Conservation (phyloP, 2,329 filamentous ascomycete genomes). For the Neofusicoccum cordaticola region DNA sequence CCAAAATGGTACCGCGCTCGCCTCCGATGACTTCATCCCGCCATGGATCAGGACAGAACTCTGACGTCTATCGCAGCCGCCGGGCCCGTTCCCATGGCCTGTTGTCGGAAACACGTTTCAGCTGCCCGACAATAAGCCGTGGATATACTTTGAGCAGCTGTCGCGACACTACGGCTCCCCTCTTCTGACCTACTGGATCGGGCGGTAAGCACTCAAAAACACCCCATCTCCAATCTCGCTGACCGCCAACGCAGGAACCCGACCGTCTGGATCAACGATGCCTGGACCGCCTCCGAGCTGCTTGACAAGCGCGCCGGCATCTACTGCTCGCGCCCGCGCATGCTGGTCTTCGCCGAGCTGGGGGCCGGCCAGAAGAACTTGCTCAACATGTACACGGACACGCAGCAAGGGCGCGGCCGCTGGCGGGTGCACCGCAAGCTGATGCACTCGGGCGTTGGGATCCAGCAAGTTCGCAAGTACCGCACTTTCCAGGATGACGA, state of each 20-base stretch:
- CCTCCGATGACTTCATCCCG: not conserved
- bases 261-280: constrained; percentile 45
- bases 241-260: constrained; percentile 38
- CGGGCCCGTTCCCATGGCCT: constrained; percentile 54
- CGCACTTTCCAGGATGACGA: constrained; percentile 60
- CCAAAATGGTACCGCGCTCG: constrained; percentile 42
- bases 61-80: constrained; percentile 40
- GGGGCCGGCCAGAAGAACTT: constrained; percentile 35
- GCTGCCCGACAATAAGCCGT: constrained; percentile 55
- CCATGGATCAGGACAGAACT: not conserved
- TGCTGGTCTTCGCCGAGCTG: constrained; percentile 46
- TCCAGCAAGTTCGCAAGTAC: constrained; percentile 55
- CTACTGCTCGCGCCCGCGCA: constrained; percentile 51
- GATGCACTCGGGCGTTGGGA: constrained; percentile 36
- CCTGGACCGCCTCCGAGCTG: constrained; percentile 51
- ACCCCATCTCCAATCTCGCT: constrained; percentile 27
- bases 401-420: constrained; percentile 28
- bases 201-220: constrained; percentile 21
- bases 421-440: constrained; percentile 33
- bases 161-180: constrained; percentile 50
- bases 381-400: constrained; percentile 35
- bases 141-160: constrained; percentile 57
- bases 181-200: constrained; percentile 57
- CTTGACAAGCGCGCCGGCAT: constrained; percentile 52
- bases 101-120: constrained; percentile 57